Conservation (phyloP, 2,329 filamentous ascomycete species). For the Ceratocystis alfenasii region DNA sequence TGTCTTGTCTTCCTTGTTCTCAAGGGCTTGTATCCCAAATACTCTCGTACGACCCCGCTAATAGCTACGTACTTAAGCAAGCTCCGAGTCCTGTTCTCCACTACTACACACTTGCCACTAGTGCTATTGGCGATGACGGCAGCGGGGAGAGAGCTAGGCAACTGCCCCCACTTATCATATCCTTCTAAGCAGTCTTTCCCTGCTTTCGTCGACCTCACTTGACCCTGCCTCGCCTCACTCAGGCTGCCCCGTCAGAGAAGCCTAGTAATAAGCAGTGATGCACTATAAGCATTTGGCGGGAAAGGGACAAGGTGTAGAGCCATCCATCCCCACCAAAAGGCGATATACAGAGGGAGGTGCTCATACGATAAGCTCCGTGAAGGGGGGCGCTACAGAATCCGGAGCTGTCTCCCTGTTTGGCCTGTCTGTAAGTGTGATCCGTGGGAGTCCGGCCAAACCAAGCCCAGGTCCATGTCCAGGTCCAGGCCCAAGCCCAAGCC, state of each 20-base stretch:
- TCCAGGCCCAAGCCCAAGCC: too few species aligned
- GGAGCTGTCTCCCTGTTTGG: not conserved
- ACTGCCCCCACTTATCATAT: not conserved
- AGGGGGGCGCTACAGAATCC: not conserved
- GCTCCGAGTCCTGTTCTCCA: too few species aligned
- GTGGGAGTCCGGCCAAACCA: too few species aligned
- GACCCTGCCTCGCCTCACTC: too few species aligned
- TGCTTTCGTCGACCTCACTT: not conserved
- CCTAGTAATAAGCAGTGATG: not conserved
- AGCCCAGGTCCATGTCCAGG: too few species aligned
- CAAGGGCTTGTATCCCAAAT: too few species aligned
- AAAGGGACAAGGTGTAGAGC: not conserved
- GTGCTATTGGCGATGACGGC: not conserved
- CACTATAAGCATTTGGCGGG: not conserved
- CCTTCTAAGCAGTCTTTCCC: not conserved
- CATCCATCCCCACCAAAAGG: too few species aligned
- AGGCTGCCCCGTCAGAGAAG: not conserved
- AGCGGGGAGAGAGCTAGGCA: not conserved
- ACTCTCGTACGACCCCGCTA: too few species aligned
- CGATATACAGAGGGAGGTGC: too few species aligned
- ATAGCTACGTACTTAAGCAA: too few species aligned
- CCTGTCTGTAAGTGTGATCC: too few species aligned
- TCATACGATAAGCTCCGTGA: not conserved
- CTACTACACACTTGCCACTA: not conserved
- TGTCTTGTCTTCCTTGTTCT: too few species aligned